Conservation (phyloP, 2,329 filamentous ascomycete species). For the Dactylonectria macrodidyma region DNA sequence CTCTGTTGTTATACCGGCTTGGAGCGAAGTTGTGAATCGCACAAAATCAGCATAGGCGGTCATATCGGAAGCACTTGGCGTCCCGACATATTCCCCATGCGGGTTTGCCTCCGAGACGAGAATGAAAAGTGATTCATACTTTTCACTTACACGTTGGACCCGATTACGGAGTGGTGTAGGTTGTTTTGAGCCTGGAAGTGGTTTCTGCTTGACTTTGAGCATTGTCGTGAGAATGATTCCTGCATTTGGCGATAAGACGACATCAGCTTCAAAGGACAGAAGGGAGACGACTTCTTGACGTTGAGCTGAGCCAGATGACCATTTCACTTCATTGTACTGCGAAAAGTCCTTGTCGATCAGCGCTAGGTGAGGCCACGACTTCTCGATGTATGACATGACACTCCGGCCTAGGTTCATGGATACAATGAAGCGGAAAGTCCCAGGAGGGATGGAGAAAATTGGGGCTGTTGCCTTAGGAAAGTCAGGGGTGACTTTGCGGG, state of each 20-base stretch:
- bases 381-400: slow-evolving; percentile 66
- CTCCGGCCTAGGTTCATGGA: slow-evolving; percentile 63
- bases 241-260: slow-evolving; percentile 77
- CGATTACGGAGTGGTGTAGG: slow-evolving; percentile 67
- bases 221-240: slow-evolving; percentile 81
- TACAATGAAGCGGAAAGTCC: slow-evolving; percentile 61
- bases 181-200: slow-evolving; percentile 68
- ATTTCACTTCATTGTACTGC: slow-evolving; percentile 52
- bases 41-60: slow-evolving; percentile 65
- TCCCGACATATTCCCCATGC: slow-evolving; percentile 58
- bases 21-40: slow-evolving; percentile 61
- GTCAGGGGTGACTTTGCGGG: not conserved
- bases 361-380: slow-evolving; percentile 62
- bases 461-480: slow-evolving; percentile 35
- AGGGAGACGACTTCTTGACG: slow-evolving; percentile 51
- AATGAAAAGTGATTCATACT: slow-evolving; percentile 79
- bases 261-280: slow-evolving; percentile 75
- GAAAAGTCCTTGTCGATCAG: slow-evolving; percentile 75
- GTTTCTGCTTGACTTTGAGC: slow-evolving; percentile 79
- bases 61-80: slow-evolving; percentile 58
- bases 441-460: slow-evolving; percentile 26
- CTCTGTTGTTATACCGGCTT: slow-evolving; percentile 56
- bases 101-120: slow-evolving; percentile 72
- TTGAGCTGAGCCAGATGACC: slow-evolving; percentile 49
- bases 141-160: slow-evolving; percentile 65